These are phyloP conservation scores for Globisporangium megalacanthum DNA, from an alignment of 352 stramenopile genomes.

Conservation along the genomic window DNA sequence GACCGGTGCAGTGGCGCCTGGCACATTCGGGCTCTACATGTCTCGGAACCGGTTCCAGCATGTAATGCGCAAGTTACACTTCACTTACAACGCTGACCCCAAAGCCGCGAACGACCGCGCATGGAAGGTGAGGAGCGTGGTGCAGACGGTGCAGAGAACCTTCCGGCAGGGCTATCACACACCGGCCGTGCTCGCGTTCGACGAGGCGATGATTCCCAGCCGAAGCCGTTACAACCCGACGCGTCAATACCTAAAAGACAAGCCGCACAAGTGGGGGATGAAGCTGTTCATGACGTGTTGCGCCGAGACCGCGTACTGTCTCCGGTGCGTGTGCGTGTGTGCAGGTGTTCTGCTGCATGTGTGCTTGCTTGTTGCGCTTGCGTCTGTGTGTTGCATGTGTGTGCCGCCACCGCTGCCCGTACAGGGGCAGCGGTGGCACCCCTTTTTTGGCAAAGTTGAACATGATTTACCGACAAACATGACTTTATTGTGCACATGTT, in stretches of 20 bases:
- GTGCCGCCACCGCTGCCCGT: neutral
- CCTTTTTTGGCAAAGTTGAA: slow-evolving; percentile 1
- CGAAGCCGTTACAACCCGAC: neutral
- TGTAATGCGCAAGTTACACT: slow-evolving; percentile 14
- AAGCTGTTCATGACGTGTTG: neutral
- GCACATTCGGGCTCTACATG: neutral
- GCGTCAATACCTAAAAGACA: neutral
- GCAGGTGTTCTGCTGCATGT: neutral
- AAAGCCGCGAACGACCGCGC: slow-evolving; percentile 1
- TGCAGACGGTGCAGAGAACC: slow-evolving; percentile 6
- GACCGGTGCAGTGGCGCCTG: neutral
- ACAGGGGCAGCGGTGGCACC: neutral
- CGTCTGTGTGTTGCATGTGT: neutral
- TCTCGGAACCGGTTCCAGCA: slow-evolving; percentile 5
- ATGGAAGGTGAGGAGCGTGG: slow-evolving; percentile 12
- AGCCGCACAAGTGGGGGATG: neutral
- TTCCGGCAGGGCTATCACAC: slow-evolving; percentile 4
- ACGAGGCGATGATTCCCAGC: neutral
- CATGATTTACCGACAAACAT: neutral
- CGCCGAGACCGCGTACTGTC: neutral
- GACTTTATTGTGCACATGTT: neutral
- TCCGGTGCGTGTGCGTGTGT: neutral
- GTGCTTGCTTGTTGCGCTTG: neutral
- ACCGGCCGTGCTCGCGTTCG: slow-evolving; percentile 8
- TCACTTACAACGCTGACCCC: slow-evolving; percentile 10